phyloP scores from a whole-genome alignment of 2,329 filamentous ascomycete genomes.

The Tolypocladium ophioglossoides region DNA sequence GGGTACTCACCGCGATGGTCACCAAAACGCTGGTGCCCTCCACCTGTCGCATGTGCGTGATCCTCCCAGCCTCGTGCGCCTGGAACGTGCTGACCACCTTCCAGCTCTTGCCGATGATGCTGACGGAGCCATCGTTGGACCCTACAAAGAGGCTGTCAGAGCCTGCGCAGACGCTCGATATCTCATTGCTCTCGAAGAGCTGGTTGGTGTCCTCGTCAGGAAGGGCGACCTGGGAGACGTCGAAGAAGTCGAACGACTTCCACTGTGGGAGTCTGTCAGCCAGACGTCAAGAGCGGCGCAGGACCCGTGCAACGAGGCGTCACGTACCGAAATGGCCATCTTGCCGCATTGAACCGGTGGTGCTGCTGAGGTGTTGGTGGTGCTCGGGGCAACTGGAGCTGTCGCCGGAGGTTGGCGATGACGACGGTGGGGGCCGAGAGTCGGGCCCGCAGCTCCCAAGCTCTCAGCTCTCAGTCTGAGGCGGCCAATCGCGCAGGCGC shows the following conservation, averaged over 20 bases:
- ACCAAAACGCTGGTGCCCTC: slow-evolving; percentile 78
- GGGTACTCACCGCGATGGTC: slow-evolving; percentile 53
- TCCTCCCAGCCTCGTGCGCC: slow-evolving; percentile 68
- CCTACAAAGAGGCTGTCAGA: slow-evolving; percentile 86
- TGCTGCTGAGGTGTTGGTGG: not conserved
- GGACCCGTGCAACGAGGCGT: not conserved
- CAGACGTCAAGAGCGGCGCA: not conserved
- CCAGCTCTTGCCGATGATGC: slow-evolving; percentile 79
- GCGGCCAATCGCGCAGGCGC: not conserved
- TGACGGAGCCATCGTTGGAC: slow-evolving; percentile 73
- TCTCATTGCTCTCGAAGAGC: slow-evolving; percentile 72
- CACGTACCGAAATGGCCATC: slow-evolving; percentile 14
- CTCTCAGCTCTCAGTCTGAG: not conserved
- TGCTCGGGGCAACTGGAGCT: not conserved
- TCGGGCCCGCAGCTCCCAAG: not conserved
- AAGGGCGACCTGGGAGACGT: slow-evolving; percentile 75
- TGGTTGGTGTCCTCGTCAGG: slow-evolving; percentile 68
- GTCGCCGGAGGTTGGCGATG: not conserved
- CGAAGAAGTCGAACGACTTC: slow-evolving; percentile 99
- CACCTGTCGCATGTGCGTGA: slow-evolving; percentile 88
- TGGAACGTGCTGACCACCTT: slow-evolving; percentile 80
- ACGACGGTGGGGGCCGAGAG: not conserved
- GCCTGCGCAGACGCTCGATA: slow-evolving; percentile 75
- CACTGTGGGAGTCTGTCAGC: slow-evolving; percentile 45
- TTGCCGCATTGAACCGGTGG: slow-evolving; percentile 8